Percentiles rank a stretch among this genome's conserved stretches.
Conservation (phyloP, 345 rosid genomes). For the Euphorbia peplus region DNA sequence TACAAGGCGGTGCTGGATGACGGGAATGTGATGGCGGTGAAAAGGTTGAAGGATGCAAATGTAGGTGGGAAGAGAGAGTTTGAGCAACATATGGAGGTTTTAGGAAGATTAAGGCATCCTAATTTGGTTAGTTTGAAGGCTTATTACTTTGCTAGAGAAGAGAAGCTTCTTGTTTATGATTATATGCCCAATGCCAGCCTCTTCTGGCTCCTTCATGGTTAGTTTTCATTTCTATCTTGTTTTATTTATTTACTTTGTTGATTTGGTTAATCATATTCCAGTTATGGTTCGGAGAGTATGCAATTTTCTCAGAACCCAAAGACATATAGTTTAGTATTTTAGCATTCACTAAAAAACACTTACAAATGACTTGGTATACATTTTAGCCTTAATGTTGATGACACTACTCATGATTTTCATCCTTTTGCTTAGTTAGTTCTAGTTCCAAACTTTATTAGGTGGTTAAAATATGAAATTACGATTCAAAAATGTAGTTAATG, state of each 20-base stretch:
- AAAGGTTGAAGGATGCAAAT: conserved; percentile 72
- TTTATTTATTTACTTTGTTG: background rate
- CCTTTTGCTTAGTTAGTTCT: no score
- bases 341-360: no score
- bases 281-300: background rate
- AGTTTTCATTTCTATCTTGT: no score
- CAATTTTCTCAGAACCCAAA: background rate
- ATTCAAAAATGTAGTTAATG: no score
- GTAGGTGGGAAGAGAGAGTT: conserved; percentile 65
- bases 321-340: background rate
- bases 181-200: conserved; percentile 85
- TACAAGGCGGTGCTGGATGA: conserved; percentile 90
- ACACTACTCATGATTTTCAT: no score
- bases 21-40: conserved; percentile 83
- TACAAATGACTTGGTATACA: no score
- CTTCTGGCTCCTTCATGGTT: conserved; percentile 98
- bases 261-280: background rate
- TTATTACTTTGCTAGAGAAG: conserved; percentile 84
- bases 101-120: conserved; percentile 65
- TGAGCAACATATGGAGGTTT: conserved; percentile 83
- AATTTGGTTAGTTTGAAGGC: conserved; percentile 74
- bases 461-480: no score
- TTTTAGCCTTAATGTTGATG: no score
- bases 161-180: conserved; percentile 81
- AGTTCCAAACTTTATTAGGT: no score